Percentiles rank a stretch among this genome's conserved stretches.
Conservation (phyloP, 2,329 filamentous ascomycete genomes). For the Ophiosphaerella korrae region DNA sequence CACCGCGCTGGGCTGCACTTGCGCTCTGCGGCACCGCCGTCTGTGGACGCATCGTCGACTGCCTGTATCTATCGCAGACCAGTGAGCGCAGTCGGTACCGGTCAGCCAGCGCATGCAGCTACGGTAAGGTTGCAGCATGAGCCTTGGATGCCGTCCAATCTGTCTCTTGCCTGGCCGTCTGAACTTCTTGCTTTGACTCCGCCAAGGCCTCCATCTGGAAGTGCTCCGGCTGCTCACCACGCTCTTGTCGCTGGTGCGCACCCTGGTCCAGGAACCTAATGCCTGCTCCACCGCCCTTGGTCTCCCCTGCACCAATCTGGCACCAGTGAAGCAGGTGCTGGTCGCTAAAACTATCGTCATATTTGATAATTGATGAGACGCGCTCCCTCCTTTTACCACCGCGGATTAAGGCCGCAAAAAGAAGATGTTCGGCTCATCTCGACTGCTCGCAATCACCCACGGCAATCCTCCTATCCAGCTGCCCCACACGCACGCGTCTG, state of each 20-base stretch:
- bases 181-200: constrained; percentile 37
- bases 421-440: constrained; percentile 7
- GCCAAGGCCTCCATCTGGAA: constrained; percentile 37
- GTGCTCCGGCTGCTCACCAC: constrained; percentile 27
- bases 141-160: constrained; percentile 41
- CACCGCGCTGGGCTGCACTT: constrained; percentile 10
- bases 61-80: not conserved
- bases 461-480: not conserved
- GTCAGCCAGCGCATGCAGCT: constrained; percentile 47
- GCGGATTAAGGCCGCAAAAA: constrained; percentile 21
- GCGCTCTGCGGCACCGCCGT: not conserved
- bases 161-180: constrained; percentile 26
- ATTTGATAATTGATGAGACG: constrained; percentile 24
- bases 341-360: constrained; percentile 36
- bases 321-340: constrained; percentile 18
- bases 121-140: constrained; percentile 37
- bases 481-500: constrained; percentile 26
- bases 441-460: not conserved
- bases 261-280: constrained; percentile 18
- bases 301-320: constrained; percentile 10
- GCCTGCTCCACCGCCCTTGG: constrained; percentile 20
- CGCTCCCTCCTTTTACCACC: constrained; percentile 34
- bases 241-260: constrained; percentile 12
- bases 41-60: constrained; percentile 1
- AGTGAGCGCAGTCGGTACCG: constrained; percentile 8